Evolutionary conservation across 352 stramenopile genomes (phyloP).

Genomic region (Phytopythium helicoides): DNA sequence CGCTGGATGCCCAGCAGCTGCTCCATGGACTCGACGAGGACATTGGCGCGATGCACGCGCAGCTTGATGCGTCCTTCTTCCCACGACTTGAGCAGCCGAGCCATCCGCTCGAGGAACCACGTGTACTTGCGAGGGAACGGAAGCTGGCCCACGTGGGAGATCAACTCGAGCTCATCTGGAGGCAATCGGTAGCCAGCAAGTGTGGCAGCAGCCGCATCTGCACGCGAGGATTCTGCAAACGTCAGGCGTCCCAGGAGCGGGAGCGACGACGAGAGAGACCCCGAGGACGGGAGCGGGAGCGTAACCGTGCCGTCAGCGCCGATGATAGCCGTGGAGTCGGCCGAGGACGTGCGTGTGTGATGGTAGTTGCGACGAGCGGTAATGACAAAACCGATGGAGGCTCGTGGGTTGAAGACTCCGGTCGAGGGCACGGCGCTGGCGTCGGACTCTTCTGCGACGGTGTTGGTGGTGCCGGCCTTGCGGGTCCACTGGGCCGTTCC

Average conservation of each 20-base stretch:
- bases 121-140: conserved; percentile 79
- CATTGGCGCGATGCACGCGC: conserved; percentile 64
- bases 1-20: conserved; percentile 71
- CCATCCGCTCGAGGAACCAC: conserved; percentile 83
- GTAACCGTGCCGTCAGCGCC: background rate
- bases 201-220: conserved; percentile 60
- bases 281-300: conserved; percentile 2
- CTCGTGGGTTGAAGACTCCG: conserved; percentile 12
- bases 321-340: background rate
- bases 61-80: conserved; percentile 85
- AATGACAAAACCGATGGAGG: conserved; percentile 68
- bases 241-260: conserved; percentile 34
- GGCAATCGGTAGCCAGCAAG: conserved; percentile 62
- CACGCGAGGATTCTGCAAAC: conserved; percentile 57
- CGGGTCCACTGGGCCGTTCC: conserved; percentile 75
- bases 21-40: conserved; percentile 81
- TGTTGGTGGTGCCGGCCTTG: conserved; percentile 43
- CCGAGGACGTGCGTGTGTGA: background rate
- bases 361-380: background rate
- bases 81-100: conserved; percentile 57
- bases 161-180: conserved; percentile 49
- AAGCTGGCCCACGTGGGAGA: conserved; percentile 63
- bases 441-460: conserved; percentile 14
- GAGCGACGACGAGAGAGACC: background rate
- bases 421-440: conserved; percentile 14